Evolutionary conservation across 768 basidiomycete species (phyloP), one percentile per base, ranked within the genome.

Genomic region (Hygrocybe punicea): DNA sequence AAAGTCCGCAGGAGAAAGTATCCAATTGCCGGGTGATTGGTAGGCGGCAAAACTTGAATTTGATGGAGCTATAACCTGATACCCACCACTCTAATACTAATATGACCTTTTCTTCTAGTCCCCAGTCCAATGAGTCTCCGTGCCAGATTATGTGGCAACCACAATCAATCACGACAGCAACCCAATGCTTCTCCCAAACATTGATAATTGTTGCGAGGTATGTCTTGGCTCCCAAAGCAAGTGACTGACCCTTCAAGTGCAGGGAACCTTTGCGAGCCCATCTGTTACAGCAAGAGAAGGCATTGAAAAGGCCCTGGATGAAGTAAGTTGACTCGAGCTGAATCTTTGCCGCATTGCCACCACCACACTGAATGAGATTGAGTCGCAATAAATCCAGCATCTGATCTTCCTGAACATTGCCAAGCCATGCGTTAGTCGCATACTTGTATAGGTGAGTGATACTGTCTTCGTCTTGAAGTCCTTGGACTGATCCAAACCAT

Each of bases 61-160:
- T 17, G 11, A 50, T 21, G 45, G 52, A 56, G 11, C 57, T 63
- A 36, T 64, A 60, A 4, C 50, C 34, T 33, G 51, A 39, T 14
- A 50, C 62, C 63, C 63, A 66, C 65, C 65, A 66, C 2, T 33
- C 55, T 24, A 66, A 53, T 21, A 51, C 55, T 1, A n/a, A 13
- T 21, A 58, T 23, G n/a, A 61, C 4, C 14, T 55, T 52, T 14
- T 50, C 50, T 13, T 54, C 23, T 7, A 66, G 60, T 13, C 34
- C 46, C 2, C 33, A 16, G 2, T 57, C 59, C 25, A 59, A 51
- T 48, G 59, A 65, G 50, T 65, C 60, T 7, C 63, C 60, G 39
- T 59, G 51, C 52, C 57, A 56, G 33, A 65, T 58, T 14, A n/a
- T 21, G 17, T 51, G 36, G 33, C 13, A 19, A 17, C 39, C n/a